Conservation (phyloP, 2,329 filamentous ascomycete genomes). For the Helotiales sp. region DNA sequence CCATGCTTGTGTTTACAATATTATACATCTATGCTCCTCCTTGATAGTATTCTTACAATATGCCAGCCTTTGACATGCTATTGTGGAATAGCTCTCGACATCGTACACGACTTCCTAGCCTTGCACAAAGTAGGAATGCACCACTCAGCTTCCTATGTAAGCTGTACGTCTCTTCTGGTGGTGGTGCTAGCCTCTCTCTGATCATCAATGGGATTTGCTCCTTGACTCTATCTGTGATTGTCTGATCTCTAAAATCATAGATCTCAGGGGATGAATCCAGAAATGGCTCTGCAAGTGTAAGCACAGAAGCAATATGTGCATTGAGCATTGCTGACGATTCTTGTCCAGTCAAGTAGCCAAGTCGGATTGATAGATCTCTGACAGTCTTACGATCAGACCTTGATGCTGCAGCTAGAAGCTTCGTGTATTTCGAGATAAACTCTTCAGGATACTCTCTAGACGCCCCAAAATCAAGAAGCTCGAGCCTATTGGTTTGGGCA, state of each 20-base stretch:
- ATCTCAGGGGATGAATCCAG: conserved; percentile 70
- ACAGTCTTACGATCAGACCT: conserved; percentile 65
- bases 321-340: conserved; percentile 86
- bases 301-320: conserved; percentile 83
- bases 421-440: conserved; percentile 80
- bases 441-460: conserved; percentile 78
- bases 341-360: conserved; percentile 90
- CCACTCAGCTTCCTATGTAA: conserved; percentile 93
- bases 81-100: conserved; percentile 77
- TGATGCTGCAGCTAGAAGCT: conserved; percentile 77
- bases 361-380: conserved; percentile 66
- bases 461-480: conserved; percentile 94
- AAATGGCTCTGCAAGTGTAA: conserved; percentile 93
- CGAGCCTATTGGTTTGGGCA: conserved; percentile 66
- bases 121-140: conserved; percentile 88
- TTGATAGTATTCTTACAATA: conserved; percentile 6
- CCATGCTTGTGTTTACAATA: background rate
- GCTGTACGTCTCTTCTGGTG: conserved; percentile 96
- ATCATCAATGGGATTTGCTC: conserved; percentile 91
- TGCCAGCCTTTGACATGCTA: conserved; percentile 34
- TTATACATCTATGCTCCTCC: background rate
- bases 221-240: conserved; percentile 91
- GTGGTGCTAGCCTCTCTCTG: conserved; percentile 80
- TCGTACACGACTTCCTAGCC: conserved; percentile 76
- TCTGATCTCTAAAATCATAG: conserved; percentile 93